Evolutionary conservation across 163 green algal genomes (phyloP), one percentile per base, ranked within the genome.

Genomic region (Scenedesmus sp.): DNA sequence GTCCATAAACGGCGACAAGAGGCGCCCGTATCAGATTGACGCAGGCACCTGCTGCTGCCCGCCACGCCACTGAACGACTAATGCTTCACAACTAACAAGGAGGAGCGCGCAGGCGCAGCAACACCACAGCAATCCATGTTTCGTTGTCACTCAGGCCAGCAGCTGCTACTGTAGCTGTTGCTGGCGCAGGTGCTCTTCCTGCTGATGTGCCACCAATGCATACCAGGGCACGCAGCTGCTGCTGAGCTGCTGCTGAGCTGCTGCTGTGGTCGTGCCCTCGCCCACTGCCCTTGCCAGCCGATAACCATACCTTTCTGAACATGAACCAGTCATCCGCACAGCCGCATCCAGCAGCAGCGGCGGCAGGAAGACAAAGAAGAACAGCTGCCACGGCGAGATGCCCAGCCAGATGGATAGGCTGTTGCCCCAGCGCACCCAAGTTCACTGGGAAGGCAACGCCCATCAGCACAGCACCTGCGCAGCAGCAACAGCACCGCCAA

Each of bases 291-390:
- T 6, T 6, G 33, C 68, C 18, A 33, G 56, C 22, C 20, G 6
- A 33, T 20, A 1, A 16, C 0, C 65, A 1, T 40, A 98, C 95
- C 96, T 99, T 98, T 43, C 95, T 94, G 90, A 99, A 99, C 13
- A 98, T 91, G 90, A 97, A 99, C 81, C 96, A 99, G 90, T 99
- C 96, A 99, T 96, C 1, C 96, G 93, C 26, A 98, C 96, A 7
- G 97, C 96, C 5, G 92, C 94, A 83, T 99, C 97, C 73, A 99
- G 93, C 70, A 99, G 91, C 90, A 99, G 93, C 0, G 97, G 97
- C 20, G 97, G 97, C 72, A 99, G 93, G 93, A 99, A 99, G 18
- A 97, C 93, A 90, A 98, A 99, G 89, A 99, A 97, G 89, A 99
- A 98, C 9, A 97, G 81, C 72, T 98, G 96, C 3, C 95, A 94